Evolutionary conservation across 345 rosid species (phyloP), one percentile per base, ranked within the genome.

Genomic region (Heritiera fomes): DNA sequence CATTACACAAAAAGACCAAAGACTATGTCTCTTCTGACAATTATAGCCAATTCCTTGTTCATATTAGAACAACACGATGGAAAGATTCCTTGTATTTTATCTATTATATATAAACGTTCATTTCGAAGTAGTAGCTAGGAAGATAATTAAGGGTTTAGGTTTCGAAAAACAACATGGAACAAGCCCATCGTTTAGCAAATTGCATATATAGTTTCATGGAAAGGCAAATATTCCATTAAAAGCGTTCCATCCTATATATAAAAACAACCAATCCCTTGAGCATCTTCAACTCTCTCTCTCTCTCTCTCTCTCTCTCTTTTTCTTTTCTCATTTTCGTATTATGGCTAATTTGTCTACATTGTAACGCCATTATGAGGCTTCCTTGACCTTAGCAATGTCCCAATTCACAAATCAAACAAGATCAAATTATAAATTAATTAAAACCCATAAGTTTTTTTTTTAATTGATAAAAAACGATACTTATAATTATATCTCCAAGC

Each of bases 321-420:
- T 8, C 10, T 20, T 18, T 7, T n/a, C 7, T 9, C 17, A 18
- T 41, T 53, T 70, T 79, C 14, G 43, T 70, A 18, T 53, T 76
- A 52, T 18, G 32, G 70, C 81, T 71, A 32, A 15, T 53, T 86
- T 86, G 88, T 85, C 86, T 77, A 56, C 66, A 73, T 74, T 85
- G 77, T 65, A 78, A 77, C 65, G 23, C 79, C 79, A 81, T 84
- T 68, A 84, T 80, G 76, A 73, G 82, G 76, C 75, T 7, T 72
- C 76, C 82, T 86, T 87, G 92, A 86, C 88, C 87, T 82, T 79
- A 79, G 82, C 81, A 74, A 71, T 77, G 89, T 79, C 88, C 77
- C 82, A 61, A 55, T 80, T 85, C 88, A 79, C 75, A 67, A n/a
- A 79, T 77, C 83, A 83, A 87, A 81, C 83, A 83, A 32, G 52